Conservation (phyloP, 2,329 filamentous ascomycete genomes). For the Boeremia exigua region DNA sequence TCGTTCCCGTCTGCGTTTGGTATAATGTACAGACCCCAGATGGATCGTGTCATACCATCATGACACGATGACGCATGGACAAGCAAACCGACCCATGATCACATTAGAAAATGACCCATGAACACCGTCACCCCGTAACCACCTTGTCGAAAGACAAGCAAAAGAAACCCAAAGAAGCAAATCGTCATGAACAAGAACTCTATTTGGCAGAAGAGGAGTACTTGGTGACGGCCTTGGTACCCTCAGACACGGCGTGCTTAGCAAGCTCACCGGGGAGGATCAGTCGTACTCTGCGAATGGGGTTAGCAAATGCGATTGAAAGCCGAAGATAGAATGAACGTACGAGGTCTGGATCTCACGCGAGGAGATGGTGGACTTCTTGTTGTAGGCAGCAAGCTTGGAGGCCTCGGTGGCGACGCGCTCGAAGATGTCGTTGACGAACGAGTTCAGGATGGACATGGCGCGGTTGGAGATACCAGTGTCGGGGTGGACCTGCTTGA, state of each 20-base stretch:
- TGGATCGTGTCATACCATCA: conserved; percentile 47
- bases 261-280: conserved; percentile 98
- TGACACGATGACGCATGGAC: conserved; percentile 47
- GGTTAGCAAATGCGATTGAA: conserved; percentile 34
- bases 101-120: conserved; percentile 57
- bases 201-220: conserved; percentile 99
- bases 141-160: conserved; percentile 54
- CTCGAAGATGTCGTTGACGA: conserved; percentile 99
- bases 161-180: conserved; percentile 60
- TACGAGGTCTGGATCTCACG: conserved; percentile 98
- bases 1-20: conserved; percentile 50
- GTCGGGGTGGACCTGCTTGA: conserved; percentile 99
- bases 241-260: conserved; percentile 99
- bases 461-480: conserved; percentile 99
- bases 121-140: conserved; percentile 52
- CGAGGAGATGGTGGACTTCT: conserved; percentile 99
- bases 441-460: conserved; percentile 99
- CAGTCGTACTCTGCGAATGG: conserved; percentile 72
- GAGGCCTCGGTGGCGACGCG: conserved; percentile 97
- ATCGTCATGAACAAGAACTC: conserved; percentile 52
- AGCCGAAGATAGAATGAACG: conserved; percentile 38
- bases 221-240: conserved; percentile 99
- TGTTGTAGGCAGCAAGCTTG: conserved; percentile 99
- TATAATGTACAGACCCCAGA: conserved; percentile 52
- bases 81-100: conserved; percentile 58